Evolutionary conservation across 768 basidiomycete genomes (phyloP).

Genomic region (Pleurotus platypus): DNA sequence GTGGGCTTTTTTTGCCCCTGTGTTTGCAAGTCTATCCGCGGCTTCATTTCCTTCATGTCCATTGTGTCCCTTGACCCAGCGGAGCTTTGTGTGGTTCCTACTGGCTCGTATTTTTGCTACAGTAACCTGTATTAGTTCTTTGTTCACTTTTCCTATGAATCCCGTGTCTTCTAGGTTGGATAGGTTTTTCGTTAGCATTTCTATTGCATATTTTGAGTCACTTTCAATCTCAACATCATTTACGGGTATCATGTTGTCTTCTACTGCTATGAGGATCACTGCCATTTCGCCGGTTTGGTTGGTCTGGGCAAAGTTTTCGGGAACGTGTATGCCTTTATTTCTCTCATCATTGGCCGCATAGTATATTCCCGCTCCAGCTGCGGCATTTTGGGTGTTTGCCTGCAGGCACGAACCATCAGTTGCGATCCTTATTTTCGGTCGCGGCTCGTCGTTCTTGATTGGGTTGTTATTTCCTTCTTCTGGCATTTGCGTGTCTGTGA

Average conservation of each 20-base stretch:
- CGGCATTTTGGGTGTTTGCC: background rate
- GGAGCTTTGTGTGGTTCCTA: conserved; percentile 12
- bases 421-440: background rate
- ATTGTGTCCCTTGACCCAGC: conserved; percentile 23
- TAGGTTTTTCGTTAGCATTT: conserved; percentile 17
- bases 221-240: background rate
- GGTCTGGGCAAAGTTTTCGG: conserved; percentile 10
- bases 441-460: background rate
- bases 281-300: conserved; percentile 18
- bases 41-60: conserved; percentile 17
- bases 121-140: conserved; percentile 3
- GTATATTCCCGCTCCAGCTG: background rate
- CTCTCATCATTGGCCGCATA: conserved; percentile 5
- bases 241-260: background rate
- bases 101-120: conserved; percentile 10
- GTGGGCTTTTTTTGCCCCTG: conserved; percentile 10
- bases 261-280: conserved; percentile 7
- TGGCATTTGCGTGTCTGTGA: background rate
- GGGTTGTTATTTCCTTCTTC: background rate
- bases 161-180: conserved; percentile 22
- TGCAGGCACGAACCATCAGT: background rate
- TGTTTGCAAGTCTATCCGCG: conserved; percentile 16
- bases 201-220: conserved; percentile 14
- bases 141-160: conserved; percentile 18
- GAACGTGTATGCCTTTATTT: conserved; percentile 14